These are phyloP conservation scores for Porogramme epimiltina DNA, from an alignment of 1,284 basidiomycete genomes.

Conservation along the genomic window DNA sequence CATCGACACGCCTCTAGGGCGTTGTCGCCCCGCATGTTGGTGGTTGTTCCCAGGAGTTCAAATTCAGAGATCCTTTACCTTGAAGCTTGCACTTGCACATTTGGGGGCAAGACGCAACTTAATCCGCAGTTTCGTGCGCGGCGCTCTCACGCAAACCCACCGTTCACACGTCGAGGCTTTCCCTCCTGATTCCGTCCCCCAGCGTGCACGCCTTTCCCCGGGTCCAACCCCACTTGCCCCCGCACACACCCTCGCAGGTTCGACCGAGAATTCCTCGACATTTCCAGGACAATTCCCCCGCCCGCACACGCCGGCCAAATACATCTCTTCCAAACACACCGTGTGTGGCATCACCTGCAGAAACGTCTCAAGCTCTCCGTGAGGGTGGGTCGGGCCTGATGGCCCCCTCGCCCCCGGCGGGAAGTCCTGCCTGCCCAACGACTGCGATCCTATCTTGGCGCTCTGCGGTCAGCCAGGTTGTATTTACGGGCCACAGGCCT, in stretches of 20 bases:
- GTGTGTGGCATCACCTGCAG: not conserved
- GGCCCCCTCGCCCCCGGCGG: not conserved
- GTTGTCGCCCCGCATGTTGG: conserved; percentile 2
- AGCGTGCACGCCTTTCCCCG: no score
- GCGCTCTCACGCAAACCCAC: conserved; percentile 12
- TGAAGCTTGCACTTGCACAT: conserved; percentile 9
- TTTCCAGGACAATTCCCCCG: conserved; percentile 19
- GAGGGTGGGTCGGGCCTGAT: not conserved
- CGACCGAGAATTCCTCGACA: conserved; percentile 21
- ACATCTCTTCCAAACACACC: not conserved
- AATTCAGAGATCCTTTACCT: conserved; percentile 1
- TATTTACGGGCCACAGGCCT: not conserved
- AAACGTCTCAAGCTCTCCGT: not conserved
- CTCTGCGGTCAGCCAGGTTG: not conserved
- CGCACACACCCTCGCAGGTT: conserved; percentile 9
- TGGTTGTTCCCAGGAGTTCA: conserved; percentile 12
- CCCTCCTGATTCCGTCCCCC: conserved; percentile 12
- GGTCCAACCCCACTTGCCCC: no score
- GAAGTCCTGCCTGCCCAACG: no score
- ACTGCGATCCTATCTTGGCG: no score
- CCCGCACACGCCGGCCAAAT: conserved; percentile 3
- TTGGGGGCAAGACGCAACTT: conserved; percentile 17
- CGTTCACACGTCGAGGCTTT: conserved; percentile 15
- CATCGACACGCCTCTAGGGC: no score
- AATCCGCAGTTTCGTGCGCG: conserved; percentile 11